Evolutionary conservation across 2,329 filamentous ascomycete genomes (phyloP).

Genomic region (Nannizzia gypsea): DNA sequence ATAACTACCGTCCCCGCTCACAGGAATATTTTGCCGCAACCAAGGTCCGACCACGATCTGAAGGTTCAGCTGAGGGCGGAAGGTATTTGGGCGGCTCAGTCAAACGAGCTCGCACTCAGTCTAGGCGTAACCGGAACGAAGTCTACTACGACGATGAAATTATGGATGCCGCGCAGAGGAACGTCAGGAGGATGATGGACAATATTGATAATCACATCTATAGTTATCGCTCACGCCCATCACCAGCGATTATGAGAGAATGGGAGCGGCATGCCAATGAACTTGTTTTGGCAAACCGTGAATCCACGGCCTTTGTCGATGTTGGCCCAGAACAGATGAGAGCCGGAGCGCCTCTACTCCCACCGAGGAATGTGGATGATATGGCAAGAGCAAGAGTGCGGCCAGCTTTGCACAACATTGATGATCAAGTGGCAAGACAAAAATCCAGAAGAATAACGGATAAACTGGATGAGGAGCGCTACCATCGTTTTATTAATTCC

Average conservation of each 20-base stretch:
- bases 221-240: conserved; percentile 4
- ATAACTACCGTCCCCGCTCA: not conserved
- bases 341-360: conserved; percentile 39
- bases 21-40: conserved; percentile 22
- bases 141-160: conserved; percentile 53
- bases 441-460: conserved; percentile 6
- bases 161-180: conserved; percentile 63
- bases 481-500: not conserved
- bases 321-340: not conserved
- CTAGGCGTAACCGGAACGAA: conserved; percentile 54
- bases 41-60: conserved; percentile 47
- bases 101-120: conserved; percentile 52
- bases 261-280: conserved; percentile 11
- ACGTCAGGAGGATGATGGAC: conserved; percentile 61
- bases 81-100: conserved; percentile 50
- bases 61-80: conserved; percentile 49
- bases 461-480: conserved; percentile 8
- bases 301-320: conserved; percentile 2
- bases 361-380: conserved; percentile 58
- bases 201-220: conserved; percentile 68
- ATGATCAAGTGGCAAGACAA: conserved; percentile 5
- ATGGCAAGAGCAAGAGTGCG: conserved; percentile 45
- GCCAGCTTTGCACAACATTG: conserved; percentile 9
- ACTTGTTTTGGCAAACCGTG: conserved; percentile 4
- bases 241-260: conserved; percentile 10